Conservation (phyloP, 225 moss, liverwort and hornwort genomes). For the Bryum argenteum region DNA sequence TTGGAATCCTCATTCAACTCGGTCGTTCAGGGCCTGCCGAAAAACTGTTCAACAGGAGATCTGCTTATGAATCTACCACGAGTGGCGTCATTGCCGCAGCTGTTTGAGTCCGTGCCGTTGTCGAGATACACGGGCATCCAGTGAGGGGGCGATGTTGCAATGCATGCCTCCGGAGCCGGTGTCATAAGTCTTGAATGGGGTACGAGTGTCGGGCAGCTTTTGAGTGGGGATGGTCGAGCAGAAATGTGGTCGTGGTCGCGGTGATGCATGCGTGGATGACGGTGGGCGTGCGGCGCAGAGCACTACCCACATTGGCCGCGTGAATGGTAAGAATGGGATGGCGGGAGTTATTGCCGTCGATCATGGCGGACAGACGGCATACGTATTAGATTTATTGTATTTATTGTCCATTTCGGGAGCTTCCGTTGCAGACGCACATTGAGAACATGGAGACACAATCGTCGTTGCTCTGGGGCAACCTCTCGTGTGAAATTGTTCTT, state of each 20-base stretch:
- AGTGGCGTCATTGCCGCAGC: constrained; percentile 83
- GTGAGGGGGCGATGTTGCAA: constrained; percentile 35
- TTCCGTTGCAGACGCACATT: constrained; percentile 6
- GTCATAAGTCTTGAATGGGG: constrained; percentile 26
- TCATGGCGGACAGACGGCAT: background rate
- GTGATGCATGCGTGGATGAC: background rate
- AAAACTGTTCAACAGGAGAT: constrained; percentile 73
- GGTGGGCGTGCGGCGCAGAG: background rate
- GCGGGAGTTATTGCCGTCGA: background rate
- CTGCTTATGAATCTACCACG: constrained; percentile 86
- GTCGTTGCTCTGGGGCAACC: constrained; percentile 15
- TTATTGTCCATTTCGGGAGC: constrained; percentile 24
- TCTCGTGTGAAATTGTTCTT: constrained; percentile 19
- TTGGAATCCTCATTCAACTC: constrained; percentile 71
- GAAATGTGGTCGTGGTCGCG: constrained; percentile 23
- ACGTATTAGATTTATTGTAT: constrained; percentile 3
- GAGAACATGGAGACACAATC: background rate
- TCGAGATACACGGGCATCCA: constrained; percentile 63
- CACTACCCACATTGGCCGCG: background rate
- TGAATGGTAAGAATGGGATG: constrained; percentile 4
- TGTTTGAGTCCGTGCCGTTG: constrained; percentile 68
- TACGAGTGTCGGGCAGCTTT: constrained; percentile 23
- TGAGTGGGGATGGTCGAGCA: background rate
- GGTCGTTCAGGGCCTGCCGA: constrained; percentile 57
- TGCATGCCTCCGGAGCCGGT: constrained; percentile 18